Percentiles rank a stretch among this genome's conserved stretches.
Evolutionary conservation across 208 protist species (phyloP).

Genomic region (Trypanosoma melophagium): DNA sequence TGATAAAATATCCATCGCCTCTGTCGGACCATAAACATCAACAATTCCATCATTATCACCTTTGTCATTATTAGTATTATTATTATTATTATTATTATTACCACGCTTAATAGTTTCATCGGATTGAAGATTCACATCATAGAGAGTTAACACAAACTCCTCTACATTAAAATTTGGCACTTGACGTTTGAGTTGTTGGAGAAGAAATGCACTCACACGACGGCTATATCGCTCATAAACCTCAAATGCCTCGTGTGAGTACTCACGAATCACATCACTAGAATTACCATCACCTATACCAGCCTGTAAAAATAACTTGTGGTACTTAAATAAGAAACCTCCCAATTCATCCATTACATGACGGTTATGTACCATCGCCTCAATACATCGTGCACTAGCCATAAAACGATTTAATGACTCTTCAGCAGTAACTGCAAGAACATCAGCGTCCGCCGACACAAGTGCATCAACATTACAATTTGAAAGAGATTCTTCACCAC

Average conservation of each 20-base stretch:
- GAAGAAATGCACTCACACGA: constrained; percentile 48
- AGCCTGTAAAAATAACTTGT: constrained; percentile 58
- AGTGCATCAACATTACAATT: constrained; percentile 3
- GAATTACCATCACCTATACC: not conserved
- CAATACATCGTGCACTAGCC: constrained; percentile 52
- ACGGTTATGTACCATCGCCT: constrained; percentile 52
- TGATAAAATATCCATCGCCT: constrained; percentile 51
- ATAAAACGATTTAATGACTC: constrained; percentile 63
- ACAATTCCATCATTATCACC: constrained; percentile 14
- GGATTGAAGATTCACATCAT: constrained; percentile 33
- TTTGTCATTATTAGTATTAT: not conserved
- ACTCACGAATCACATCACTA: constrained; percentile 32
- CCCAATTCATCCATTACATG: constrained; percentile 59
- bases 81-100: too few relatives aligned
- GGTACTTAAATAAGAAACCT: constrained; percentile 66
- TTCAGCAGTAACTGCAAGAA: constrained; percentile 48
- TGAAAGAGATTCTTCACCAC: not conserved
- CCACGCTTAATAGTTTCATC: too few relatives aligned
- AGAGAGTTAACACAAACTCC: constrained; percentile 77
- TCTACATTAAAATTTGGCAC: constrained; percentile 71
- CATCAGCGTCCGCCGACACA: constrained; percentile 9
- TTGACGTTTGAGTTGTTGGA: constrained; percentile 40
- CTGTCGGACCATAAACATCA: constrained; percentile 3
- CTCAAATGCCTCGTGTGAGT: constrained; percentile 64
- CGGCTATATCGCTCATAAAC: constrained; percentile 67